Evolutionary conservation across 2,329 filamentous ascomycete genomes (phyloP), one percentile per base, ranked within the genome.

Genomic region (Talaromyces sp.): DNA sequence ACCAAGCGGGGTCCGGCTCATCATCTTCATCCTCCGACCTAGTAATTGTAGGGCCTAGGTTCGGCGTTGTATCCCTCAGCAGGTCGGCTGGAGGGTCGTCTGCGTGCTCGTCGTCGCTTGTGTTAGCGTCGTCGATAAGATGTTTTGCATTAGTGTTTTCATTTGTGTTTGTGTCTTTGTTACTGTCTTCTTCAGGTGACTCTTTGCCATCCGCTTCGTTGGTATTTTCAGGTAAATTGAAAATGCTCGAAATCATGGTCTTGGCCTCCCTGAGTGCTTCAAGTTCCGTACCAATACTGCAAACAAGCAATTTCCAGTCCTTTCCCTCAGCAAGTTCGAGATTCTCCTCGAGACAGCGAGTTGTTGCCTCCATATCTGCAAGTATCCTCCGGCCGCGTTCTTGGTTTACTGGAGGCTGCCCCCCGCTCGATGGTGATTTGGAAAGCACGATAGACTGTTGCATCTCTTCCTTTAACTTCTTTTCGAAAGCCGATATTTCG

Each of bases 301-400:
- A 85, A 27, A 86, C 80, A 31, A 88, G 76, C 21, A 88, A 71
- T 58, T 82, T 86, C 86, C 86, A 88, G 56, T 80, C 77, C 54
- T 78, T 79, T 5, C 77, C 74, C 58, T 84, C 79, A 1, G 84
- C 83, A 19, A 80, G 65, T 14, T 80, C 74, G 56, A 84, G 67
- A 59, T 82, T 79, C 2, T 73, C 70, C 64, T 84, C 77, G 10
- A 88, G 69, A 13, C 75, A 75, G 1, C 67, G 65, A 8, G 80
- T 78, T 1, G 78, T 79, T 21, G 70, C 65, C 21, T 80, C 75
- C 71, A 87, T 77, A 46, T 80, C 74, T 6, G 68, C 68, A 43
- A 82, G 58, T 9, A 82, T 70, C 27, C 66, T 68, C 31, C 67
- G 66, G 52, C 56, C 66, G 13, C 71, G 63, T 31, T 67, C 66